Base-by-base conservation (phyloP, 495 filamentous ascomycete species). In the Hypomontagnella monticulosa region DNA sequence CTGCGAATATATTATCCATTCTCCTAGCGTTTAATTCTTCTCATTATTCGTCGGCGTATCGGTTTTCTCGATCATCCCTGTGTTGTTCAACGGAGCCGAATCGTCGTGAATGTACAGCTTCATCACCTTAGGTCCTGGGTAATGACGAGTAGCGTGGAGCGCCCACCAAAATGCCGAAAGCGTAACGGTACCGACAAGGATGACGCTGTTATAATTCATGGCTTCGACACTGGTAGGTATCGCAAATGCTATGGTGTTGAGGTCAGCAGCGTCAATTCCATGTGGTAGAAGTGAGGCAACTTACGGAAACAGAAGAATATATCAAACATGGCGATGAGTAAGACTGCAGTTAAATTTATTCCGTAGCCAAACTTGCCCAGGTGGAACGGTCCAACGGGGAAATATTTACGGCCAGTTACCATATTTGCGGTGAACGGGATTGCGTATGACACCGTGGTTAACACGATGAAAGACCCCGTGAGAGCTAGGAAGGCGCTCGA, bases 401-500 rank as follows among this genome's bases (percentile, higher is more conserved):
- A 85, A 12, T 87, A 83, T 16, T 81, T 79, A 1, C 92, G 81
- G 0, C 86, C 77, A 0, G 86, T 88, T 14, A 92, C 69, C 5
- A 95, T 63, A 69, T 95, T 88, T 0, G 90, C 90, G 34, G 88
- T 80, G 67, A 96, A 91, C 12, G 91, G 90, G 49, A 88, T 84
- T 38, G 89, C 83, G 66, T 95, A 96, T 0, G 88, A 92, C 2
- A 87, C 73, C 3, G 87, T 89, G 20, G 87, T 86, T 11, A 94
- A 80, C 57, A 93, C 85, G 67, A 93, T 86, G 71, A 92, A 94
- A 0, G 83, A 87, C 1, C 88, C 89, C 1, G 91, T 87, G 4
- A 95, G 84, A 57, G 89, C 89, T 36, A 82, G 81, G 79, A 96
- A 96, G 0, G 92, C 92, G 0, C 89, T 90, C 0, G 81, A 81